phyloP scores from a whole-genome alignment of 116 monocot genomes.

The Papilionanthe hybrid region DNA sequence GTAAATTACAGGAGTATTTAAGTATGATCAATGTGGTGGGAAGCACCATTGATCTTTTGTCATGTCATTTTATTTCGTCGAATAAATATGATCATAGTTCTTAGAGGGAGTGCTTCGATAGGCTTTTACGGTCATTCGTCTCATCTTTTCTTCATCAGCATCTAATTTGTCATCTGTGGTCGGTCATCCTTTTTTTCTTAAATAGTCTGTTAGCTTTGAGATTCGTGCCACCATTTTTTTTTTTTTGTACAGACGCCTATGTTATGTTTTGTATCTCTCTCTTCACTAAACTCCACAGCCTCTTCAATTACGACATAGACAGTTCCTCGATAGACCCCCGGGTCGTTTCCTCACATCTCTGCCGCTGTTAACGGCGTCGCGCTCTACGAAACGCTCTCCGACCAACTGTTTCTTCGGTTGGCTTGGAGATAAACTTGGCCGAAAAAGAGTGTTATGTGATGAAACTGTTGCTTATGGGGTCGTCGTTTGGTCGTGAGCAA shows the following conservation, averaged over 20 bases:
- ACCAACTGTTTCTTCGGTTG: constrained; percentile 47
- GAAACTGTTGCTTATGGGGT: constrained; percentile 35
- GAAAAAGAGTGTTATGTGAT: constrained; percentile 39
- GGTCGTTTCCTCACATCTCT: constrained; percentile 37
- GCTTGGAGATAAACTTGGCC: constrained; percentile 40
- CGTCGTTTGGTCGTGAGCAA: constrained; percentile 25
- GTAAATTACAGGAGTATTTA: too few species aligned
- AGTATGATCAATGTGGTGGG: too few species aligned
- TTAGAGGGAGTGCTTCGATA: too few species aligned
- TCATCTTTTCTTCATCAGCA: too few species aligned
- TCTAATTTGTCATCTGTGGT: too few species aligned
- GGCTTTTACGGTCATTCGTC: too few species aligned
- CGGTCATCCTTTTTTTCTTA: too few species aligned
- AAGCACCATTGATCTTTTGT: too few species aligned
- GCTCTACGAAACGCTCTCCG: constrained; percentile 32
- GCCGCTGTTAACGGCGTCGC: constrained; percentile 43
- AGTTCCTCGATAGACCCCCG: constrained; percentile 46
- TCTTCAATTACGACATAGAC: constrained; percentile 48
- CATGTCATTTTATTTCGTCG: too few species aligned
- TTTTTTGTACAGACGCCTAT: constrained; percentile 94
- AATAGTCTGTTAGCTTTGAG: too few species aligned
- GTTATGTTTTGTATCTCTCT: constrained; percentile 91
- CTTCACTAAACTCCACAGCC: constrained; percentile 82
- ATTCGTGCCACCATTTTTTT: too few species aligned
- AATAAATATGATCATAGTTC: too few species aligned